Evolutionary conservation across 805 yeast genomes (phyloP).

Genomic region (Candida sphagnicola): DNA sequence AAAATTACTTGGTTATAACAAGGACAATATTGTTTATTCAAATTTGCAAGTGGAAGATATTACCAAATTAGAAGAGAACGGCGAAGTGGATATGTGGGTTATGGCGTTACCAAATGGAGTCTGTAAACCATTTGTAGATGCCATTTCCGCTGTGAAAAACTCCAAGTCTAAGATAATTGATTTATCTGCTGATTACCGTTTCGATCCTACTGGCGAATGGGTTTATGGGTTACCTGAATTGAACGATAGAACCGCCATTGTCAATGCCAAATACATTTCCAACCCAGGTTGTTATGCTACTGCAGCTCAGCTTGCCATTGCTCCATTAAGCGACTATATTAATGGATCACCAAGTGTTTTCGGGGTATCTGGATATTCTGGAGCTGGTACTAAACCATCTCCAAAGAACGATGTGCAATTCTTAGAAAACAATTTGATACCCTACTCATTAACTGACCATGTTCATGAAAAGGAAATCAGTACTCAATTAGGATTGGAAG

Average conservation of each 20-base stretch:
- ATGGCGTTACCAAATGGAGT: slow-evolving; percentile 99
- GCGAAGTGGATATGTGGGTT: slow-evolving; percentile 92
- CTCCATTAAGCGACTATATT: slow-evolving; percentile 72
- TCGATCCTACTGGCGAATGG: slow-evolving; percentile 88
- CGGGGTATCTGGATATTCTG: slow-evolving; percentile 98
- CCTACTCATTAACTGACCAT: slow-evolving; percentile 94
- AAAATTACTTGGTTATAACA: slow-evolving; percentile 82
- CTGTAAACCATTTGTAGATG: slow-evolving; percentile 82
- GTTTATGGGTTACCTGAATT: slow-evolving; percentile 94
- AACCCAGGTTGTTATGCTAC: slow-evolving; percentile 99
- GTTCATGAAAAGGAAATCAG: slow-evolving; percentile 95
- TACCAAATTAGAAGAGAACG: slow-evolving; percentile 65
- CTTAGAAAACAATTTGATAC: slow-evolving; percentile 80
- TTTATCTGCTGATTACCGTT: slow-evolving; percentile 93
- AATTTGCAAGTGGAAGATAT: slow-evolving; percentile 88
- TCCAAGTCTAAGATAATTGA: slow-evolving; percentile 84
- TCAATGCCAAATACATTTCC: slow-evolving; percentile 73
- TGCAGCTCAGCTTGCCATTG: slow-evolving; percentile 89
- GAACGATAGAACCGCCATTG: slow-evolving; percentile 61
- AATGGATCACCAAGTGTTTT: slow-evolving; percentile 78
- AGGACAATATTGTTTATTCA: slow-evolving; percentile 73
- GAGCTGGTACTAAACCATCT: slow-evolving; percentile 98
- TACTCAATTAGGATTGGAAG: slow-evolving; percentile 65
- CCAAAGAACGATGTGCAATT: slow-evolving; percentile 84
- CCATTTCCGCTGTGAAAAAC: slow-evolving; percentile 60